Conservation (phyloP, 2,329 filamentous ascomycete genomes). For the Venturia nashicola region DNA sequence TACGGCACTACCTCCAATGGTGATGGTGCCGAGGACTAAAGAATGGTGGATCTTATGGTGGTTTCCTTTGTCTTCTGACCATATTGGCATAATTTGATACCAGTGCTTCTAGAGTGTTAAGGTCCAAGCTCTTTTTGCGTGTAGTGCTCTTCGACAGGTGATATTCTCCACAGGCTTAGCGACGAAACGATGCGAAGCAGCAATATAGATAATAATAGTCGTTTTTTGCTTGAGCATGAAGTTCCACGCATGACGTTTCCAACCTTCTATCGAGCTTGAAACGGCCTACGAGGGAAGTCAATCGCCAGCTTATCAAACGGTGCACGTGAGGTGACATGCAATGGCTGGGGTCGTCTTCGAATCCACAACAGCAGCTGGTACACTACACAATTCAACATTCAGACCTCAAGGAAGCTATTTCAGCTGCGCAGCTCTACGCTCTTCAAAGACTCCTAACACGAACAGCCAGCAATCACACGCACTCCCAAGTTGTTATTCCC, state of each 20-base stretch:
- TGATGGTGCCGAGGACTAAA: neutral
- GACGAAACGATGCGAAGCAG: neutral
- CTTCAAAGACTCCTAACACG: neutral
- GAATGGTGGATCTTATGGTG: neutral
- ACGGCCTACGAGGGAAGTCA: neutral
- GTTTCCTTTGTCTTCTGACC: neutral
- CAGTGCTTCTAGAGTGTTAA: neutral
- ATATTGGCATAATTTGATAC: neutral
- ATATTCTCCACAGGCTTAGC: neutral
- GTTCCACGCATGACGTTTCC: too few species aligned
- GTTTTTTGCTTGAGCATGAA: neutral
- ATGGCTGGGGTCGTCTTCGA: neutral
- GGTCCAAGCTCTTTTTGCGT: neutral
- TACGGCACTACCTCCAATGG: slow-evolving; percentile 12
- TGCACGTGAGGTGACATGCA: neutral
- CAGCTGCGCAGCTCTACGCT: neutral
- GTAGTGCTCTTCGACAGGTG: neutral
- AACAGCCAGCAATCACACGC: neutral
- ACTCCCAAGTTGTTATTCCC: neutral
- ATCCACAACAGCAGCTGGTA: neutral
- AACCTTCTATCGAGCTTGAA: neutral
- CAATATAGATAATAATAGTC: neutral
- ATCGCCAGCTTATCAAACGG: neutral
- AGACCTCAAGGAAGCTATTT: too few species aligned
- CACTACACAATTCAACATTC: neutral